Evolutionary conservation across 768 basidiomycete genomes (phyloP).

Genomic region (Tricholoma sp.): DNA sequence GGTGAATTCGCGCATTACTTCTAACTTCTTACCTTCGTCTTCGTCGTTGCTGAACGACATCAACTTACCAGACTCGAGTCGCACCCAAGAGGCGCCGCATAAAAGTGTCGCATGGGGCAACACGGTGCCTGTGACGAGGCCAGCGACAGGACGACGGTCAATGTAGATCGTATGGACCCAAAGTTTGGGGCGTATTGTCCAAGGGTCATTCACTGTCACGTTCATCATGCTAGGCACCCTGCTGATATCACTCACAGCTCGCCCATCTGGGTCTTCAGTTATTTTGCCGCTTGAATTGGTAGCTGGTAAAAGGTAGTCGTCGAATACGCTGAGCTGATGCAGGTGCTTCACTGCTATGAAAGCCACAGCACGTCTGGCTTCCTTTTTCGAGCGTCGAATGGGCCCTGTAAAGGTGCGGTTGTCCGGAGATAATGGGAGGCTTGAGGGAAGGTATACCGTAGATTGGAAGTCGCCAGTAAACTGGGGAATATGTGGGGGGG

Average conservation of each 20-base stretch:
- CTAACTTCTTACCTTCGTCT: slow-evolving; percentile 42
- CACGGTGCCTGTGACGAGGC: slow-evolving; percentile 61
- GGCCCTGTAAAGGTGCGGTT: slow-evolving; percentile 60
- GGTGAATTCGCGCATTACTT: slow-evolving; percentile 63
- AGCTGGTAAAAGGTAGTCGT: slow-evolving; percentile 78
- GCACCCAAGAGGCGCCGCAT: slow-evolving; percentile 29
- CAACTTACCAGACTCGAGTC: slow-evolving; percentile 24
- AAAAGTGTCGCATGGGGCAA: slow-evolving; percentile 44
- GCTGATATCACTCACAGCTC: slow-evolving; percentile 35
- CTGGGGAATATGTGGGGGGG: slow-evolving; percentile 50
- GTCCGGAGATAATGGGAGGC: slow-evolving; percentile 52
- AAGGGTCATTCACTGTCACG: slow-evolving; percentile 62
- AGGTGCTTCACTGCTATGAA: slow-evolving; percentile 73
- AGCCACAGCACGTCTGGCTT: slow-evolving; percentile 79
- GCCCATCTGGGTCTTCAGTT: slow-evolving; percentile 51
- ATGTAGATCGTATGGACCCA: slow-evolving; percentile 63
- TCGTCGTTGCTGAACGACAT: slow-evolving; percentile 35
- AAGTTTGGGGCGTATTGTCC: slow-evolving; percentile 49
- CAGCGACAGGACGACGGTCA: slow-evolving; percentile 46
- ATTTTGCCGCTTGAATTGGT: slow-evolving; percentile 43
- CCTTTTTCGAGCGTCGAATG: slow-evolving; percentile 59
- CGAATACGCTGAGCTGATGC: slow-evolving; percentile 68
- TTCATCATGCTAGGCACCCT: slow-evolving; percentile 49
- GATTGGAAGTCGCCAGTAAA: slow-evolving; percentile 58
- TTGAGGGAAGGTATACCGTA: slow-evolving; percentile 61